Evolutionary conservation across 495 filamentous ascomycete species (phyloP).

Genomic region (Rhypophila decipiens): DNA sequence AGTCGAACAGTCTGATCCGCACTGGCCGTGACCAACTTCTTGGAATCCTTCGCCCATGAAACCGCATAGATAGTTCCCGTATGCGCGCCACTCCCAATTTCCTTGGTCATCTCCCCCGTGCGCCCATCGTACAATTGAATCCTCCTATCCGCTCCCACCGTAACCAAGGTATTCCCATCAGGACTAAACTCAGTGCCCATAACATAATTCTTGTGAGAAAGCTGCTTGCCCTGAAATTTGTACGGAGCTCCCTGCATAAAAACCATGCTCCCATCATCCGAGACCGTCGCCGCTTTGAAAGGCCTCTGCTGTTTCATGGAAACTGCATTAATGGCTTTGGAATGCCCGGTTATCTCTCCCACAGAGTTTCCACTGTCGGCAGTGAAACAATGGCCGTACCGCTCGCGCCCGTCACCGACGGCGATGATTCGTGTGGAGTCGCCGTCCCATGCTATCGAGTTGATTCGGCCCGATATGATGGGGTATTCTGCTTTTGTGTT

Average conservation of each 20-base stretch:
- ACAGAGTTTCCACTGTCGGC: slow-evolving; percentile 95
- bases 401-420: slow-evolving; percentile 89
- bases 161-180: slow-evolving; percentile 76
- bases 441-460: slow-evolving; percentile 95
- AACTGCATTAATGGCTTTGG: slow-evolving; percentile 81
- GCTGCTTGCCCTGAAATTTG: slow-evolving; percentile 77
- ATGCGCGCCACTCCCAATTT: slow-evolving; percentile 76
- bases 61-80: slow-evolving; percentile 89
- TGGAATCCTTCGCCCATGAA: slow-evolving; percentile 85
- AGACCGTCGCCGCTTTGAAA: slow-evolving; percentile 80
- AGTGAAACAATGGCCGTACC: slow-evolving; percentile 89
- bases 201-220: slow-evolving; percentile 80
- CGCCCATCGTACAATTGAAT: slow-evolving; percentile 96
- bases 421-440: slow-evolving; percentile 95
- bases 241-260: slow-evolving; percentile 93
- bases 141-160: slow-evolving; percentile 78
- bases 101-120: slow-evolving; percentile 71
- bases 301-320: slow-evolving; percentile 86
- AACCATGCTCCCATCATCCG: slow-evolving; percentile 80
- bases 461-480: slow-evolving; percentile 91
- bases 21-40: slow-evolving; percentile 81
- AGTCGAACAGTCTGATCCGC: slow-evolving; percentile 88
- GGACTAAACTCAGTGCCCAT: slow-evolving; percentile 87
- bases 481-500: slow-evolving; percentile 80
- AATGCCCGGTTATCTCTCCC: slow-evolving; percentile 87